These are phyloP conservation scores for Emericellopsis cladophorae DNA, from an alignment of 2,329 filamentous ascomycete species.

Conservation along the genomic window DNA sequence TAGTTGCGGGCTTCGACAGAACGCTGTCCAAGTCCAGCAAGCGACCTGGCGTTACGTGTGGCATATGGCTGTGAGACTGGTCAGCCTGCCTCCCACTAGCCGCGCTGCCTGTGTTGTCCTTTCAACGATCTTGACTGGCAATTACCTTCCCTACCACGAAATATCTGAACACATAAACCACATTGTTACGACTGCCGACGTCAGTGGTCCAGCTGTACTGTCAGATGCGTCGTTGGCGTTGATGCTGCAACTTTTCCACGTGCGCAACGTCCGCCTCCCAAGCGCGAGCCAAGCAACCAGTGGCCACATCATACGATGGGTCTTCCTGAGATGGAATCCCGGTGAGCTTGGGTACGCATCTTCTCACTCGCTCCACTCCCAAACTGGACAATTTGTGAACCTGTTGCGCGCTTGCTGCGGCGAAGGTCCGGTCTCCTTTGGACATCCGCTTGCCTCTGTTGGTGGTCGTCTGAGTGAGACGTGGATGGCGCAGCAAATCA, in stretches of 20 bases:
- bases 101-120: conserved; percentile 68
- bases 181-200: conserved; percentile 64
- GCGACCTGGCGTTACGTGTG: conserved; percentile 60
- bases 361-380: conserved; percentile 49
- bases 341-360: conserved; percentile 57
- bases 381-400: conserved; percentile 52
- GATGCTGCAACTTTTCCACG: conserved; percentile 56
- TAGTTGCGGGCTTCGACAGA: conserved; percentile 16
- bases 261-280: conserved; percentile 55
- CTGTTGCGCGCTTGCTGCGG: conserved; percentile 62
- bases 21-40: conserved; percentile 18
- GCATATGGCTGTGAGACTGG: conserved; percentile 58
- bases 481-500: conserved; percentile 29
- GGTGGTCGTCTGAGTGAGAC: conserved; percentile 35
- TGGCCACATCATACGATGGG: conserved; percentile 67
- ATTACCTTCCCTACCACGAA: conserved; percentile 54
- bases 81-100: conserved; percentile 58
- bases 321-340: conserved; percentile 71
- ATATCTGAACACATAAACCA: conserved; percentile 58
- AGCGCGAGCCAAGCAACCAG: conserved; percentile 54
- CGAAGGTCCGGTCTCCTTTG: conserved; percentile 14
- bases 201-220: conserved; percentile 66
- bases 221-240: conserved; percentile 69
- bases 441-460: neutral
- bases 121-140: conserved; percentile 49